A percentile compares a stretch with the other conserved stretches of the same genome.
Conservation (phyloP, 2,329 filamentous ascomycete genomes). For the Trichoderma sp. region DNA sequence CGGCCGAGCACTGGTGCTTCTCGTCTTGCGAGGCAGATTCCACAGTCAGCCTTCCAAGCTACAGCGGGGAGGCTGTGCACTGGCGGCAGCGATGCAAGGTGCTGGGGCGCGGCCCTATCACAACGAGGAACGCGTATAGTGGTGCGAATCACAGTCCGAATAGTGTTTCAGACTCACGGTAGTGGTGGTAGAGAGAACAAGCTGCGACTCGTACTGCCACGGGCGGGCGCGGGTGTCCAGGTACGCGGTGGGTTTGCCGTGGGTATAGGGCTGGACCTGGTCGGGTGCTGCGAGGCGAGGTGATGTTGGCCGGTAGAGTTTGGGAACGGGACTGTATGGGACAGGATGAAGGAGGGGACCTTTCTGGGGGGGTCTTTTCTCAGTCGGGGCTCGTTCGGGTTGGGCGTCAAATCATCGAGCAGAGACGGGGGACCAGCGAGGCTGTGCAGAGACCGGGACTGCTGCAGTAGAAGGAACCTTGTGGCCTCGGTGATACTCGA, state of each 20-base stretch:
- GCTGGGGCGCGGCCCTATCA: constrained; percentile 28
- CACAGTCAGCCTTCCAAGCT: constrained; percentile 48
- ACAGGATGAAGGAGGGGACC: constrained; percentile 5
- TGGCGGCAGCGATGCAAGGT: constrained; percentile 30
- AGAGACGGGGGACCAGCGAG: constrained; percentile 24
- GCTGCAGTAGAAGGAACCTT: constrained; percentile 21
- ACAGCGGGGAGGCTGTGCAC: constrained; percentile 42
- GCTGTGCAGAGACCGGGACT: constrained; percentile 24
- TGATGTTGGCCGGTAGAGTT: constrained; percentile 12
- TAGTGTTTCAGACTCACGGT: constrained; percentile 21
- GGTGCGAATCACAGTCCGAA: constrained; percentile 22
- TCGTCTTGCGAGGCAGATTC: constrained; percentile 45
- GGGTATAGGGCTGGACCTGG: constrained; percentile 26
- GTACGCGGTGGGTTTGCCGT: constrained; percentile 20
- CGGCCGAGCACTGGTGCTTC: constrained; percentile 25
- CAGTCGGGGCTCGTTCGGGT: constrained; percentile 24
- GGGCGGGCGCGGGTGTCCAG: constrained; percentile 22
- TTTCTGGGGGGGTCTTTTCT: constrained; percentile 19
- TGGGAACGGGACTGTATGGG: constrained; percentile 11
- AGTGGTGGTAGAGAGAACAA: constrained; percentile 12
- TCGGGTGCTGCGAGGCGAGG: constrained; percentile 17
- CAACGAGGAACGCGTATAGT: constrained; percentile 25
- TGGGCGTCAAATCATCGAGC: constrained; percentile 26
- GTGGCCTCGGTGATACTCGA: constrained; percentile 21
- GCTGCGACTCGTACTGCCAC: constrained; percentile 14